Evolutionary conservation across 2,329 filamentous ascomycete genomes (phyloP).

Genomic region (Aphanoascus verrucosus): DNA sequence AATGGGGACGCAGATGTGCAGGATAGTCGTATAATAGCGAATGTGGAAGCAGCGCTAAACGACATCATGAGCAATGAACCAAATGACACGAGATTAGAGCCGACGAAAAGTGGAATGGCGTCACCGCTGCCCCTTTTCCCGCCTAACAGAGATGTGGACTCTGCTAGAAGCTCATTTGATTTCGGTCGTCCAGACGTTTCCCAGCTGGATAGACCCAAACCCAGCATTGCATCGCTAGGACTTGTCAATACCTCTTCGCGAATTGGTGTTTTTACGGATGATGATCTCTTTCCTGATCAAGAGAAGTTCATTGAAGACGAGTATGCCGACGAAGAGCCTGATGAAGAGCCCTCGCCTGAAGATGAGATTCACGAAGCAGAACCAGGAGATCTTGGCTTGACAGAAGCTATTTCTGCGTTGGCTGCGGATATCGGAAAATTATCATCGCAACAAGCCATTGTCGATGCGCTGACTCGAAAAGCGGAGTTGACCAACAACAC

Average conservation of each 20-base stretch:
- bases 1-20: constrained; percentile 45
- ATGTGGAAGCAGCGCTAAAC: constrained; percentile 83
- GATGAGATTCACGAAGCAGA: constrained; percentile 90
- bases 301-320: constrained; percentile 78
- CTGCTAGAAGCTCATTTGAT: constrained; percentile 54
- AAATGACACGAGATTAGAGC: constrained; percentile 46
- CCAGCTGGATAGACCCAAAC: constrained; percentile 51
- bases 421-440: constrained; percentile 85
- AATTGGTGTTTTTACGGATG: constrained; percentile 84
- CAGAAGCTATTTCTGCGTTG: constrained; percentile 83
- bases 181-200: constrained; percentile 36
- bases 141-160: constrained; percentile 48
- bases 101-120: constrained; percentile 24
- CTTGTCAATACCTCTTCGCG: constrained; percentile 78
- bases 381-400: constrained; percentile 82
- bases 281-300: constrained; percentile 77
- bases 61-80: constrained; percentile 82
- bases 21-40: constrained; percentile 73
- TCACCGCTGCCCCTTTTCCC: constrained; percentile 41
- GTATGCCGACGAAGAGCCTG: constrained; percentile 58
- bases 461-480: constrained; percentile 84
- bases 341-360: constrained; percentile 49
- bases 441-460: constrained; percentile 73
- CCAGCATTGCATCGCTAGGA: constrained; percentile 81
- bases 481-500: constrained; percentile 96